Evolutionary conservation across 345 rosid genomes (phyloP), one percentile per base, ranked within the genome.

Genomic region (Rhodamnia rubescens): DNA sequence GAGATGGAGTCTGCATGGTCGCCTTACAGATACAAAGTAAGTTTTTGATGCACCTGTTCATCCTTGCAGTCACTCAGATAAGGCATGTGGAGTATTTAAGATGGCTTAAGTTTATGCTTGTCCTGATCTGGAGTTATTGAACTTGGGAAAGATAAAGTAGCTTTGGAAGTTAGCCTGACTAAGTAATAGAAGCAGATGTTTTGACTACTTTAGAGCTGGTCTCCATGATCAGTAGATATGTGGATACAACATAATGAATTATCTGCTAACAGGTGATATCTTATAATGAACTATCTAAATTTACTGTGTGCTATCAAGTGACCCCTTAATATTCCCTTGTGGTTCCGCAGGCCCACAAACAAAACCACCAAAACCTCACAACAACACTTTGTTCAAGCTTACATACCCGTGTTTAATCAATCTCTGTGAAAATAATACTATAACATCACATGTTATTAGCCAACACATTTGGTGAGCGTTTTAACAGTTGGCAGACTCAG

Each of bases 1-100:
- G 90, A 93, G 99, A 85, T 97, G 98, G 99, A 94, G 99, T 89
- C 89, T 97, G 88, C 99, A 97, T 58, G 99, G 99, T 83, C 94
- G 91, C 50, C 94, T 96, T 88, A 90, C 96, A 4, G 98, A 97
- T 89, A 91, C 93, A 88, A 96, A 93, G 97, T 94, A 94, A 87
- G 85, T 89, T 58, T 22, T 6, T 8, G 24, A 83, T 61, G 49
- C 53, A 42, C 56, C 42, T 32, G 64, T 55, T 50, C 26, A 29
- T 24, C 20, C 54, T 88, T 56, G 61, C 24, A 22, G 32, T 21
- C n/a, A 69, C 12, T 69, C 21, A 64, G 47, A 18, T 64, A 36
- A 69, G 47, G 78, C 44, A 18, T 69, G 78, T 69, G 78, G 13
- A 32, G 24, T 32, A 36, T 69, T 69, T 18, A 8, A 55, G 59